A percentile compares a stretch with the other conserved stretches of the same genome.
Conservation (phyloP, 2,329 filamentous ascomycete genomes). For the Aspergillus ibericus region DNA sequence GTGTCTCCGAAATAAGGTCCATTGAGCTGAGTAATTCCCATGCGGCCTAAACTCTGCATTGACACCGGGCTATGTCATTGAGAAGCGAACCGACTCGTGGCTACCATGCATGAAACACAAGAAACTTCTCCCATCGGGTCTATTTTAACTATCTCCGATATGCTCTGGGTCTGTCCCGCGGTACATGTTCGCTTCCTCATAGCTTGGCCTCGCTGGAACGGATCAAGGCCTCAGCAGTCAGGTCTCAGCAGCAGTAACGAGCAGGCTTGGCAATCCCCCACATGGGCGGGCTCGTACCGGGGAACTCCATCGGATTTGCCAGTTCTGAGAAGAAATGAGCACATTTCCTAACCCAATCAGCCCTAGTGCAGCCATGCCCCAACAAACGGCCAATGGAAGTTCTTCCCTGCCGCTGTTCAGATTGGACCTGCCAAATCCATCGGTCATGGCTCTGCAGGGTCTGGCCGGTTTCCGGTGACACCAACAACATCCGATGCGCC, state of each 20-base stretch:
- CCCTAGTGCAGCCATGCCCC: slow-evolving; percentile 5
- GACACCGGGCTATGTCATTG: no score
- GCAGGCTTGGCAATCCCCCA: neutral
- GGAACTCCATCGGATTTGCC: slow-evolving; percentile 4
- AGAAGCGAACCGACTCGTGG: no score
- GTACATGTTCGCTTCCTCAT: no score
- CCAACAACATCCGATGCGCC: neutral
- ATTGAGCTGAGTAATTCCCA: no score
- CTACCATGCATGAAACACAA: no score
- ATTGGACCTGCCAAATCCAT: neutral
- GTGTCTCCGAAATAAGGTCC: no score
- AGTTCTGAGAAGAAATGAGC: slow-evolving; percentile 33
- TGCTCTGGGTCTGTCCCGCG: no score
- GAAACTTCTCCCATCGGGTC: no score
- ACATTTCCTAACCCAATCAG: slow-evolving; percentile 25
- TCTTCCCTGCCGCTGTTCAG: neutral
- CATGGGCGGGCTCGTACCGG: neutral
- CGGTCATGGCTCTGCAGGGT: neutral
- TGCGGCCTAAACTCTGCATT: no score
- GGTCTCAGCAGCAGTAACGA: neutral
- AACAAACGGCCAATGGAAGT: neutral
- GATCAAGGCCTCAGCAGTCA: no score
- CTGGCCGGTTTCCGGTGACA: neutral
- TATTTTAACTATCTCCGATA: no score
- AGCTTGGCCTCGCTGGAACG: no score